A percentile compares a stretch with the other conserved stretches of the same genome.
phyloP scores from a whole-genome alignment of 495 filamentous ascomycete genomes.

The Trichoderma virens region DNA sequence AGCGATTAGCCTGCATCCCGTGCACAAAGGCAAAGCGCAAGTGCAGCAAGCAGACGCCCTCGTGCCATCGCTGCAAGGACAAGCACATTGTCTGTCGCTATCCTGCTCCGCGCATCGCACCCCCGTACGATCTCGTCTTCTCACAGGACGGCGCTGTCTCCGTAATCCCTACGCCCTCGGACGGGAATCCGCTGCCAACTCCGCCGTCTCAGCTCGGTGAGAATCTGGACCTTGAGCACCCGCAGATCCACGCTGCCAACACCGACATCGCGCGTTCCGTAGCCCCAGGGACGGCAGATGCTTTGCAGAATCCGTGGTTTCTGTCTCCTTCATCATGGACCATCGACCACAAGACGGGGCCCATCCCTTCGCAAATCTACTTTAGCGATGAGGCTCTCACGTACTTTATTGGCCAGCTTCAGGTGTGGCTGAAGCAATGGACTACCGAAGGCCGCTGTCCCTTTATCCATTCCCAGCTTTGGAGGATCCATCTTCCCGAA shows the following conservation, averaged over 20 bases:
- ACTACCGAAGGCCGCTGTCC: constrained; percentile 18
- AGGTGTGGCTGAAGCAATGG: constrained; percentile 21
- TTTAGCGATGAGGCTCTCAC: constrained; percentile 19
- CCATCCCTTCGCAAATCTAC: neutral
- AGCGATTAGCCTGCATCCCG: constrained; percentile 23
- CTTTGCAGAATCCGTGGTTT: constrained; percentile 17
- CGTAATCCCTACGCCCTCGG: neutral
- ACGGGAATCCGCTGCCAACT: neutral
- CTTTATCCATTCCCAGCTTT: constrained; percentile 35
- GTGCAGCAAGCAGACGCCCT: constrained; percentile 41
- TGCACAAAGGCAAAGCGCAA: constrained; percentile 47
- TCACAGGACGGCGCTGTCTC: neutral
- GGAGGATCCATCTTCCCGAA: constrained; percentile 21
- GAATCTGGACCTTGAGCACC: too few species aligned
- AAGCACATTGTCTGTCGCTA: constrained; percentile 38
- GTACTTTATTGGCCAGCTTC: constrained; percentile 18
- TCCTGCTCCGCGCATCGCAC: constrained; percentile 14
- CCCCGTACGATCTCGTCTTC: constrained; percentile 3
- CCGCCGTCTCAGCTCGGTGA: neutral
- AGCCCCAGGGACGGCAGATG: neutral
- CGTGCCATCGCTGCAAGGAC: constrained; percentile 40
- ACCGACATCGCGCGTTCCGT: neutral
- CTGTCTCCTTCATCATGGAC: constrained; percentile 17
- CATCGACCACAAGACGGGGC: constrained; percentile 14
- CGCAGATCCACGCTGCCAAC: neutral